Conservation (phyloP, 495 filamentous ascomycete genomes). For the Penicillium salamii region DNA sequence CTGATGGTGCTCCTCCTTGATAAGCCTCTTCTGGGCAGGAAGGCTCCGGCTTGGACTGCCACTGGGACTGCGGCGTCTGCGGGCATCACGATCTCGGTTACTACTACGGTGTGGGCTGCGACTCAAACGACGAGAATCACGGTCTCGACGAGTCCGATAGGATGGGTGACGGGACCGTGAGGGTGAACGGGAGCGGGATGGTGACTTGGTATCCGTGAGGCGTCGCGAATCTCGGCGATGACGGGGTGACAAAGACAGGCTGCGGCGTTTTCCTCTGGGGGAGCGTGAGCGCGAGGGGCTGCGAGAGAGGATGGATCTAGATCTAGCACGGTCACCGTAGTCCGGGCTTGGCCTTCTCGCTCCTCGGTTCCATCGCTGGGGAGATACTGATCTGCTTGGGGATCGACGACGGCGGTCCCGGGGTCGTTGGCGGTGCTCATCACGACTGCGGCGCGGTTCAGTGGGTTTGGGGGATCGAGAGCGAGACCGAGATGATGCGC, state of each 20-base stretch:
- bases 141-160: constrained; percentile 1
- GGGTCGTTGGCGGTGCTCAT: constrained; percentile 24
- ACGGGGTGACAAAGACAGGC: constrained; percentile 28
- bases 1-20: too few relatives aligned
- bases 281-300: constrained; percentile 60
- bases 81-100: constrained; percentile 22
- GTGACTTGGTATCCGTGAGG: constrained; percentile 4
- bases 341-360: constrained; percentile 39
- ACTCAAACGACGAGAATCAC: constrained; percentile 40
- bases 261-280: constrained; percentile 53
- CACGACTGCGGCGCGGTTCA: constrained; percentile 26
- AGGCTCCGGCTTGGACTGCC: constrained; percentile 33
- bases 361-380: constrained; percentile 34
- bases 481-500: constrained; percentile 35
- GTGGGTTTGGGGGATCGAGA: constrained; percentile 36
- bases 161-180: constrained; percentile 40
- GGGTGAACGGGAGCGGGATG: constrained; percentile 35
- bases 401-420: constrained; percentile 35
- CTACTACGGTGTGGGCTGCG: constrained; percentile 40
- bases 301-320: constrained; percentile 48
- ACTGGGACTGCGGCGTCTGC: constrained; percentile 22
- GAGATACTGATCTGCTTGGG: constrained; percentile 37
- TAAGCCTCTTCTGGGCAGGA: too few relatives aligned
- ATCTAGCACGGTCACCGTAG: constrained; percentile 53
- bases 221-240: constrained; percentile 30